Percentiles rank a stretch among this genome's conserved stretches.
These are phyloP conservation scores for Cercophora sp. DNA, from an alignment of 495 filamentous ascomycete species.

Conservation along the genomic window DNA sequence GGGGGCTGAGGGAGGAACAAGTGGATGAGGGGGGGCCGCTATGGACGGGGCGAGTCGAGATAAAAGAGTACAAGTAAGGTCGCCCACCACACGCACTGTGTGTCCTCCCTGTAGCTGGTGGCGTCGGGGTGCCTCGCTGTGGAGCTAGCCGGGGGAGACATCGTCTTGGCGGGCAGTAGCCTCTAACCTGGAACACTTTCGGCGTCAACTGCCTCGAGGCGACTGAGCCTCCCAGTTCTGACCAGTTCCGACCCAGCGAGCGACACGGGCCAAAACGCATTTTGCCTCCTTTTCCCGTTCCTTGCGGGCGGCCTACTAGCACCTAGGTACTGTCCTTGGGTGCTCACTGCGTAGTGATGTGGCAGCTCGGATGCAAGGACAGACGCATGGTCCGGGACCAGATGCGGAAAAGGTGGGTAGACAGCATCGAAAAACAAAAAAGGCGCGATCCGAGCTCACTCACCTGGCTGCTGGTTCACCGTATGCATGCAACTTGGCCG, in stretches of 20 bases:
- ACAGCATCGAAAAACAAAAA: background rate
- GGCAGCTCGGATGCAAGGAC: no score
- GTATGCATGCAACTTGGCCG: background rate
- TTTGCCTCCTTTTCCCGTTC: background rate
- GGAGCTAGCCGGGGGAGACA: conserved; percentile 6
- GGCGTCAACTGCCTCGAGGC: conserved; percentile 23
- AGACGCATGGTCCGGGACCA: no score
- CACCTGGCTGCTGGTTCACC: conserved; percentile 3
- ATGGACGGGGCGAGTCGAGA: conserved; percentile 17
- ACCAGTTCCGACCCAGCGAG: background rate
- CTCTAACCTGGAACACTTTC: conserved; percentile 30
- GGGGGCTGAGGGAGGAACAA: conserved; percentile 17
- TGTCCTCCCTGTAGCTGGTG: conserved; percentile 9
- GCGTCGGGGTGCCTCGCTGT: conserved; percentile 12
- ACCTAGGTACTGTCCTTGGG: background rate
- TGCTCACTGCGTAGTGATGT: no score
- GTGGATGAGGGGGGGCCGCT: conserved; percentile 20
- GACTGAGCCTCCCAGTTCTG: background rate
- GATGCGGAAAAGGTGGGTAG: background rate
- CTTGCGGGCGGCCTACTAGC: no score
- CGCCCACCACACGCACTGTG: conserved; percentile 20
- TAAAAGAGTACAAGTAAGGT: conserved; percentile 17
- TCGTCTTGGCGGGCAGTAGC: conserved; percentile 24
- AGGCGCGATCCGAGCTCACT: conserved; percentile 10
- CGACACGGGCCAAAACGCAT: conserved; percentile 7